Evolutionary conservation across 148 eudicot genomes (phyloP).

Genomic region (Dianthus caryophyllus): DNA sequence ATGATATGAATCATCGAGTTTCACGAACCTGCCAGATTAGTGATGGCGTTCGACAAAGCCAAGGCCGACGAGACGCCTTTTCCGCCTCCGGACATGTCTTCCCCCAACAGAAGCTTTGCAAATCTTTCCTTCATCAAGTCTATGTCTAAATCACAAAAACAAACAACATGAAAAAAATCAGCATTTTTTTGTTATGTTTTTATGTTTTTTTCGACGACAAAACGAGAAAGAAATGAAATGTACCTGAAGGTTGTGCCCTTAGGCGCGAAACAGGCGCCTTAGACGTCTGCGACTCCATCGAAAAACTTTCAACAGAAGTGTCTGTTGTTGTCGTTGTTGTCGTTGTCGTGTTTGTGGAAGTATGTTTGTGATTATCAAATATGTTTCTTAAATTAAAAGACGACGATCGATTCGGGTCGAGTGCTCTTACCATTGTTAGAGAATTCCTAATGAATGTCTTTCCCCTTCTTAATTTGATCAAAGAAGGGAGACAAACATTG

Average conservation of each 20-base stretch:
- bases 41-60: slow-evolving; percentile 77
- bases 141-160: slow-evolving; percentile 29
- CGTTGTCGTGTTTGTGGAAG: slow-evolving; percentile 2
- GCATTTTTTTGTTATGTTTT: neutral
- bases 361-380: slow-evolving; percentile 26
- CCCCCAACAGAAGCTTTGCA: slow-evolving; percentile 63
- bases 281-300: slow-evolving; percentile 3
- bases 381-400: slow-evolving; percentile 33
- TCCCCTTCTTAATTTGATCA: slow-evolving; percentile 30
- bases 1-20: neutral
- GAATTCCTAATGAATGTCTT: slow-evolving; percentile 23
- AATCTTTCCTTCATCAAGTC: slow-evolving; percentile 71
- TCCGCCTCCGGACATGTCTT: slow-evolving; percentile 80
- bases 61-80: slow-evolving; percentile 82
- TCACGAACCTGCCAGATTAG: slow-evolving; percentile 60
- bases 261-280: slow-evolving; percentile 12
- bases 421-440: slow-evolving; percentile 34
- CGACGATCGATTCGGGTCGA: slow-evolving; percentile 31
- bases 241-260: slow-evolving; percentile 32
- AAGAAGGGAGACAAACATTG: slow-evolving; percentile 29
- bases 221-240: neutral
- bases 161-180: no score
- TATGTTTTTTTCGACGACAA: neutral
- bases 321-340: neutral
- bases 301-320: neutral